Conservation (phyloP, 2,329 filamentous ascomycete species). For the Phaeosphaeriaceae sp. region DNA sequence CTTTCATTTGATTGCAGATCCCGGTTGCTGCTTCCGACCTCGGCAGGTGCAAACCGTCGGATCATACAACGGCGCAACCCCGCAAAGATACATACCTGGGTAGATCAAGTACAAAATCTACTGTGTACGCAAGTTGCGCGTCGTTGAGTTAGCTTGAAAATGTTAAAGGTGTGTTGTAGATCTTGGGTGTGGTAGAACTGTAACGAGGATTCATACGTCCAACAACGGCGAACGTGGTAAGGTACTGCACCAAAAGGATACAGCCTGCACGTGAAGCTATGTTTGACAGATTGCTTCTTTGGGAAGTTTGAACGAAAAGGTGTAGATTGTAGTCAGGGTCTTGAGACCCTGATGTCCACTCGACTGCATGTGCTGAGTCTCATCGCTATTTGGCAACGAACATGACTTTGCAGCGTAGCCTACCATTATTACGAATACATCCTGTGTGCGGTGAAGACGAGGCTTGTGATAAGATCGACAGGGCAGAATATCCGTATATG, state of each 20-base stretch:
- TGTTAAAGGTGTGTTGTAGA: background rate
- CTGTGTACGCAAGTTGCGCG: no score
- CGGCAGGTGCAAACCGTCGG: conserved; percentile 5
- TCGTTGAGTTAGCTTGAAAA: background rate
- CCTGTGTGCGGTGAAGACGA: background rate
- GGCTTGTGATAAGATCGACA: no score
- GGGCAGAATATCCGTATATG: no score
- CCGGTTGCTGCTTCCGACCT: conserved; percentile 7
- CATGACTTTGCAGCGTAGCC: background rate
- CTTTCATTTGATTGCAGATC: conserved; percentile 16
- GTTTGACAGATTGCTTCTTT: background rate
- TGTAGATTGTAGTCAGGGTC: background rate
- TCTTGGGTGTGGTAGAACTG: background rate
- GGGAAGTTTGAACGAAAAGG: background rate
- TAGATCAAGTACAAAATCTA: no score
- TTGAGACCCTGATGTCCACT: background rate
- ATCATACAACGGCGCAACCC: background rate
- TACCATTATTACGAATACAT: background rate
- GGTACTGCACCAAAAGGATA: background rate
- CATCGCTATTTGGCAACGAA: background rate
- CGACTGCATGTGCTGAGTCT: background rate
- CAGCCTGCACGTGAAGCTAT: background rate
- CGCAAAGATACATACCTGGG: background rate
- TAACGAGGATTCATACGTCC: background rate
- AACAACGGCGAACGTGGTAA: background rate